Conservation (phyloP, 1,284 basidiomycete genomes). For the Ceratorhiza oryzae-sativae region DNA sequence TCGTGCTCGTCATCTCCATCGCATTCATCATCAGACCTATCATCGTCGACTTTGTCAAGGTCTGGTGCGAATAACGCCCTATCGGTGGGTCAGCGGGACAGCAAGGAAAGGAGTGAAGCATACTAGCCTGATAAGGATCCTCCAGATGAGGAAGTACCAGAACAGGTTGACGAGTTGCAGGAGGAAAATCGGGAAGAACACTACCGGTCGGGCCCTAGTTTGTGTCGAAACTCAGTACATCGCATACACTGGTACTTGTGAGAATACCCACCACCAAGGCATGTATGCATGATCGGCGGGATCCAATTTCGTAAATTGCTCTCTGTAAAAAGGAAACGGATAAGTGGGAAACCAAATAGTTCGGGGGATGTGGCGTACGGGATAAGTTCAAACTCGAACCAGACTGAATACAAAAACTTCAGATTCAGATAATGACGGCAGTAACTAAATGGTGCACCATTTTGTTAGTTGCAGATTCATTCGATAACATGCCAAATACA, state of each 20-base stretch:
- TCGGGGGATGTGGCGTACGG: constrained; percentile 66
- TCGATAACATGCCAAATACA: constrained; percentile 49
- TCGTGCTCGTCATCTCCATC: constrained; percentile 48
- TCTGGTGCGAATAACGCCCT: constrained; percentile 38
- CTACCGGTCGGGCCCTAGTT: constrained; percentile 74
- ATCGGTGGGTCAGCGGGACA: background rate
- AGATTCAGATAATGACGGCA: constrained; percentile 95
- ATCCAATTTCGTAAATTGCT: constrained; percentile 58
- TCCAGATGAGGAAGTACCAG: constrained; percentile 86
- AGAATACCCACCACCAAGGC: constrained; percentile 59
- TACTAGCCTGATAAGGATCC: constrained; percentile 65
- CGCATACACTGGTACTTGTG: background rate
- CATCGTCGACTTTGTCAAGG: constrained; percentile 49
- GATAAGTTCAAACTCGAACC: constrained; percentile 78
- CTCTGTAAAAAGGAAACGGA: constrained; percentile 53
- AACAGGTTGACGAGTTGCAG: constrained; percentile 88
- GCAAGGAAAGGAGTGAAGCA: background rate
- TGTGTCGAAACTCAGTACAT: background rate
- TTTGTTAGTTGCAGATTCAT: constrained; percentile 6
- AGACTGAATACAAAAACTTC: constrained; percentile 86
- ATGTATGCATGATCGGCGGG: constrained; percentile 75
- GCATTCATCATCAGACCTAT: constrained; percentile 57
- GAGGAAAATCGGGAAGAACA: constrained; percentile 76
- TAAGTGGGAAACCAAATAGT: background rate
- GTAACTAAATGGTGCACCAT: constrained; percentile 64